A percentile compares a stretch with the other conserved stretches of the same genome.
Conservation (phyloP, 192 early-diverging fungal species). For the Diversispora epigaea region DNA sequence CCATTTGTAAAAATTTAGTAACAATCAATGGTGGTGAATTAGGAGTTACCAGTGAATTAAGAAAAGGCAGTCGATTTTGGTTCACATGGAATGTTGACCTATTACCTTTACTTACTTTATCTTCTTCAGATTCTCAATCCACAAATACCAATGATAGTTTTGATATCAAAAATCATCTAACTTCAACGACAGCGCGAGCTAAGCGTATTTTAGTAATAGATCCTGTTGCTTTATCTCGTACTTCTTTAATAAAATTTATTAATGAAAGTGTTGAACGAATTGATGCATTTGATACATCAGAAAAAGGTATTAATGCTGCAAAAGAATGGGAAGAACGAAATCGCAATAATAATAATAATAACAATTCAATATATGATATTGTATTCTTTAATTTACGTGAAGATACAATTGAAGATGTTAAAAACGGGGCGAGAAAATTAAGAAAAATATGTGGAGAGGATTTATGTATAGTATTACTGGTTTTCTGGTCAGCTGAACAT, state of each 20-base stretch:
- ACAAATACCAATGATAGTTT: slow-evolving; percentile 22
- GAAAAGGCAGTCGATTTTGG: slow-evolving; percentile 66
- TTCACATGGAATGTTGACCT: slow-evolving; percentile 51
- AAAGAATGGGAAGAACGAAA: slow-evolving; percentile 21
- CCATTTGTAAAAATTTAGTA: slow-evolving; percentile 71
- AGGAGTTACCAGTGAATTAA: slow-evolving; percentile 60
- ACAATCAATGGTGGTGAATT: slow-evolving; percentile 69
- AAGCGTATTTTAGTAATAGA: slow-evolving; percentile 32
- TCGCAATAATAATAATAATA: neutral
- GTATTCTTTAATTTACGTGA: slow-evolving; percentile 38
- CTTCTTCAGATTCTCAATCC: slow-evolving; percentile 31
- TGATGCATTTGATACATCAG: slow-evolving; percentile 31
- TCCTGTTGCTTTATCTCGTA: neutral
- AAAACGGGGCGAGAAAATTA: slow-evolving; percentile 35
- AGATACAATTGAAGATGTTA: slow-evolving; percentile 23
- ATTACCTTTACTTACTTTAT: slow-evolving; percentile 7
- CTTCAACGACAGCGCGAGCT: slow-evolving; percentile 25
- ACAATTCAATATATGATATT: slow-evolving; percentile 36
- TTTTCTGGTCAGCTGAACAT: slow-evolving; percentile 41
- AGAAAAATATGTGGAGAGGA: slow-evolving; percentile 29
- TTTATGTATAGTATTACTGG: slow-evolving; percentile 37
- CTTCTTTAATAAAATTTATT: slow-evolving; percentile 10
- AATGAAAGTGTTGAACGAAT: slow-evolving; percentile 26
- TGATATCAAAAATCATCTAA: slow-evolving; percentile 8
- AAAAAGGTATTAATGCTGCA: slow-evolving; percentile 29